Conservation (phyloP, 192 early-diverging fungal species). For the Coemansia sp. region DNA sequence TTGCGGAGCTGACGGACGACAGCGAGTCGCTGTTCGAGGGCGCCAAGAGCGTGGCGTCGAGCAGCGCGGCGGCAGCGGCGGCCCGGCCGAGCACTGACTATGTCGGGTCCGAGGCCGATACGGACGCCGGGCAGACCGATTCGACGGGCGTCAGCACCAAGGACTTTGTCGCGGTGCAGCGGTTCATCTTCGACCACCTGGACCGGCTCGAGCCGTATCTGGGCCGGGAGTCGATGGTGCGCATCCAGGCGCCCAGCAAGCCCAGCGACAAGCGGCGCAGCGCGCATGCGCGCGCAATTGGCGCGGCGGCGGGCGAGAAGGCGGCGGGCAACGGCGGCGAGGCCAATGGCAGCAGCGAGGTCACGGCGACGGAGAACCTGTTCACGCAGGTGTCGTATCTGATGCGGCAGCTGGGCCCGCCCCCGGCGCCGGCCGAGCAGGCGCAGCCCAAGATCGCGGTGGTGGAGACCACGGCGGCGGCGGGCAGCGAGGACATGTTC, state of each 20-base stretch:
- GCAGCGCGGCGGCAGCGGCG: conserved; percentile 17
- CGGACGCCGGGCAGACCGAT: conserved; percentile 11
- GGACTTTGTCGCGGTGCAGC: conserved; percentile 58
- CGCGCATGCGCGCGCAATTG: conserved; percentile 13
- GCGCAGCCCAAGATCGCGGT: conserved; percentile 26
- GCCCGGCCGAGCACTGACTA: conserved; percentile 30
- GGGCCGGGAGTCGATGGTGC: conserved; percentile 54
- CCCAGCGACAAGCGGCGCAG: conserved; percentile 38
- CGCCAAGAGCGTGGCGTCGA: conserved; percentile 41
- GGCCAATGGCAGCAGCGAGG: conserved; percentile 2
- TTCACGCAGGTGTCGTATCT: conserved; percentile 81
- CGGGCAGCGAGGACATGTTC: conserved; percentile 42
- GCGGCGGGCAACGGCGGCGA: neutral
- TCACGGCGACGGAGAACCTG: conserved; percentile 58
- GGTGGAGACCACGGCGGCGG: conserved; percentile 9
- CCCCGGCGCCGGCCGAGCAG: conserved; percentile 56
- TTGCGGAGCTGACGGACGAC: conserved; percentile 57
- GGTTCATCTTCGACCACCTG: conserved; percentile 63
- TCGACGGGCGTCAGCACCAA: conserved; percentile 39
- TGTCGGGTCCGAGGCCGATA: conserved; percentile 27
- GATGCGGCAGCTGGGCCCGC: conserved; percentile 82
- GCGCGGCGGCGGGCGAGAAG: conserved; percentile 1
- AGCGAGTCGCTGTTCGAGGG: conserved; percentile 44
- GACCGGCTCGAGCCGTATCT: conserved; percentile 68
- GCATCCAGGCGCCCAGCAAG: conserved; percentile 21